phyloP scores from a whole-genome alignment of 768 basidiomycete genomes.

The Boletus reticuloceps region DNA sequence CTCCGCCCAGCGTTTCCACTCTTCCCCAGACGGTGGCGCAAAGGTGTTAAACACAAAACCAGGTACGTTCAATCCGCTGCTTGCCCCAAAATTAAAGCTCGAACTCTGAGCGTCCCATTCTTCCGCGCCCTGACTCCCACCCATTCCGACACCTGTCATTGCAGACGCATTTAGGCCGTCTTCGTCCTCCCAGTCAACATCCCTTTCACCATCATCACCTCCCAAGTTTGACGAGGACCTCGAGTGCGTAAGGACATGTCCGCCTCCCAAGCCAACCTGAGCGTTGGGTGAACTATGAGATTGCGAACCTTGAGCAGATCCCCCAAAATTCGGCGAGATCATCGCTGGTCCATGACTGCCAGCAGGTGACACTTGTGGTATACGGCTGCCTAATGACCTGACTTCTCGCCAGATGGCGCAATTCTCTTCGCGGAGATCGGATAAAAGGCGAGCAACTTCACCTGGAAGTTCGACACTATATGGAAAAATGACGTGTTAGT shows the following conservation, averaged over 20 bases:
- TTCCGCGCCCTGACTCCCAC: constrained; percentile 17
- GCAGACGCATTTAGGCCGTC: constrained; percentile 16
- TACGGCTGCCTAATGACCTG: constrained; percentile 16
- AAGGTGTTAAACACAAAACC: constrained; percentile 8
- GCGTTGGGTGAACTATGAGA: constrained; percentile 3
- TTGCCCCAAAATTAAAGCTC: constrained; percentile 11
- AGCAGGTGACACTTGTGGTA: constrained; percentile 15
- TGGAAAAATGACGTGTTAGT: constrained; percentile 34
- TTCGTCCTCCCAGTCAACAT: constrained; percentile 29
- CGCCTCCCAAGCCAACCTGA: constrained; percentile 12
- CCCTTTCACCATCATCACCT: constrained; percentile 25
- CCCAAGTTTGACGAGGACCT: constrained; percentile 29
- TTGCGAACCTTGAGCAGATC: constrained; percentile 10
- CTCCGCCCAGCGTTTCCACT: constrained; percentile 31
- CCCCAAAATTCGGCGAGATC: constrained; percentile 5
- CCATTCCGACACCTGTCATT: constrained; percentile 13
- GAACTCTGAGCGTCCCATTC: constrained; percentile 25
- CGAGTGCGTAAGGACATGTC: constrained; percentile 22
- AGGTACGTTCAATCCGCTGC: constrained; percentile 12
- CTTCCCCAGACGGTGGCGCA: constrained; percentile 11
- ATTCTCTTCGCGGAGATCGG: constrained; percentile 72
- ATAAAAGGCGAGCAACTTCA: constrained; percentile 56
- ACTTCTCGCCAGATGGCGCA: constrained; percentile 49
- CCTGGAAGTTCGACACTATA: constrained; percentile 74
- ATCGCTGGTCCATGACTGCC: neutral